phyloP scores from a whole-genome alignment of 169 alveolate genomes.

The Pseudocohnilembus persalinus region DNA sequence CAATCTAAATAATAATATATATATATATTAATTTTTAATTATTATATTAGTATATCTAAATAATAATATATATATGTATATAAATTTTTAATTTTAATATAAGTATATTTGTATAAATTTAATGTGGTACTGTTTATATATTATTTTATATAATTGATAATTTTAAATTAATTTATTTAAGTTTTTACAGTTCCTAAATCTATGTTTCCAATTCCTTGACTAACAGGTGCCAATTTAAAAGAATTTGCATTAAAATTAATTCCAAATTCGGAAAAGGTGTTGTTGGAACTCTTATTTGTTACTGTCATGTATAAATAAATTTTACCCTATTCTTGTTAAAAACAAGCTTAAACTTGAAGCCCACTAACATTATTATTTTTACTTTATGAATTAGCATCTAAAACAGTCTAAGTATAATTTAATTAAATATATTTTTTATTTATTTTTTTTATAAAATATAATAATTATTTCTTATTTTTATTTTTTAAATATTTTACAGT shows the following conservation, averaged over 20 bases:
- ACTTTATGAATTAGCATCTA: conserved; percentile 34
- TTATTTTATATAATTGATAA: background rate
- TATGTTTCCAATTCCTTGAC: background rate
- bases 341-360: conserved; percentile 53
- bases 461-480: no score
- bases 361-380: conserved; percentile 40
- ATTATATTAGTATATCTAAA: no score
- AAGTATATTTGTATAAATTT: no score
- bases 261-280: conserved; percentile 54
- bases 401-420: conserved; percentile 34
- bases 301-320: conserved; percentile 47
- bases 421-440: background rate
- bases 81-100: no score
- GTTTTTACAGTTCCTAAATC: background rate
- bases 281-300: conserved; percentile 36
- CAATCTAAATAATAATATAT: background rate
- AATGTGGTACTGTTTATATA: no score
- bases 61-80: no score
- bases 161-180: background rate
- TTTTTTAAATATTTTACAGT: no score
- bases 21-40: background rate
- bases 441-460: background rate
- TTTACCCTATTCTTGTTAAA: conserved; percentile 40
- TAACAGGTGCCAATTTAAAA: conserved; percentile 46
- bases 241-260: conserved; percentile 62